Evolutionary conservation across 352 stramenopile species (phyloP).

Genomic region (Phytophthora aleatoria): DNA sequence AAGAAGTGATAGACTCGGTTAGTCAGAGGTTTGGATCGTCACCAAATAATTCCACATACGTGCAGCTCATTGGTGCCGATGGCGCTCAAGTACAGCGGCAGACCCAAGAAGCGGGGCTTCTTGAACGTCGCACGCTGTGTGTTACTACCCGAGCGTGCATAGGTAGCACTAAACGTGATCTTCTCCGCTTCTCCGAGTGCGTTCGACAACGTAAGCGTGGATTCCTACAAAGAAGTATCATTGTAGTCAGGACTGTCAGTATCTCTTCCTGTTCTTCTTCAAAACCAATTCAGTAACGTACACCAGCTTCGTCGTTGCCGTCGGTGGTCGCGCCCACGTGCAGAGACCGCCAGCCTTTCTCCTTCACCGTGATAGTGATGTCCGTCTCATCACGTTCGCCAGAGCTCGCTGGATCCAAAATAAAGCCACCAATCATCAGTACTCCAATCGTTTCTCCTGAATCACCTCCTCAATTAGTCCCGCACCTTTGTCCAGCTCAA

Average conservation of each 20-base stretch:
- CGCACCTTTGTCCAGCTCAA: slow-evolving; percentile 79
- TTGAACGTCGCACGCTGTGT: slow-evolving; percentile 84
- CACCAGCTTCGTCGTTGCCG: slow-evolving; percentile 83
- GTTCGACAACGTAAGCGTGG: slow-evolving; percentile 84
- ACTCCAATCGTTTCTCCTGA: not conserved
- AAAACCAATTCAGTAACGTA: slow-evolving; percentile 23
- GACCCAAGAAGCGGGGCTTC: slow-evolving; percentile 86
- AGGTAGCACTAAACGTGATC: slow-evolving; percentile 77
- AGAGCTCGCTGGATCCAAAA: slow-evolving; percentile 56
- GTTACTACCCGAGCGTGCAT: slow-evolving; percentile 86
- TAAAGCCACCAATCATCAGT: slow-evolving; percentile 12
- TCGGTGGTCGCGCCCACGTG: slow-evolving; percentile 86
- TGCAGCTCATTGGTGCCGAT: slow-evolving; percentile 83
- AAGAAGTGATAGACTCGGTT: not conserved
- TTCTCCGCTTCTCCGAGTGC: slow-evolving; percentile 86
- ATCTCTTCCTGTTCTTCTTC: not conserved
- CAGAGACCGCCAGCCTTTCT: slow-evolving; percentile 87
- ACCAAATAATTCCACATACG: slow-evolving; percentile 25
- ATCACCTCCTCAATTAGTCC: not conserved
- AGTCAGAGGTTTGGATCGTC: not conserved
- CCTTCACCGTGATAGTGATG: slow-evolving; percentile 87
- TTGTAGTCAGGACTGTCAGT: slow-evolving; percentile 11
- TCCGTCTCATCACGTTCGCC: slow-evolving; percentile 78
- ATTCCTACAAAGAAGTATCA: slow-evolving; percentile 53
- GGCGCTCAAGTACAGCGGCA: slow-evolving; percentile 81